Base-by-base conservation (phyloP, 306 rosid genomes). In the Astragalus membranaceus region DNA sequence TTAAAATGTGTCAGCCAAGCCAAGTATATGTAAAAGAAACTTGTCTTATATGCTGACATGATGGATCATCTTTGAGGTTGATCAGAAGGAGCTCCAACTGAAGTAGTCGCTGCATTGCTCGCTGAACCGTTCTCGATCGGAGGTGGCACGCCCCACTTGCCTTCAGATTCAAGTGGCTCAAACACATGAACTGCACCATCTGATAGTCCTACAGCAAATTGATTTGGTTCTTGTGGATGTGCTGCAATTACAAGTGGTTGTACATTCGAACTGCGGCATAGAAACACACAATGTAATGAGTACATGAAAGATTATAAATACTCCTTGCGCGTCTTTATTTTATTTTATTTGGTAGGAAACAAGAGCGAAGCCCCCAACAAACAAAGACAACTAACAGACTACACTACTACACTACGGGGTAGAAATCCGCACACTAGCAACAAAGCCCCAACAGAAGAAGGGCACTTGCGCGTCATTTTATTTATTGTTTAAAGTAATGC, bases 131-230 rank as follows among this genome's bases (percentile, higher is more conserved):
- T 94, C 77, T 94, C 98, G 26, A 58, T 76, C 0, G 97, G 95
- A 35, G 97, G 90, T 42, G 88, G 88, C 62, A 87, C 85, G 0
- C 97, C 97, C 98, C 98, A 93, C 83, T 87, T 93, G 48, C 90
- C 90, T 78, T 93, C 98, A 0, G 97, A 87, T 48, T 93, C 98
- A 4, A 88, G 92, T 10, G 98, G 98, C 76, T 93, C 98, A 48
- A 93, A 87, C 58, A 93, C 94, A 59, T 87, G 90, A 80, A 93
- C 97, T 62, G 86, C 97, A 4, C 98, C 98, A 65, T 93, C 98
- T 1, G 98, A 87, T 48, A 93, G 80, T 47, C 98, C 98, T 57
- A n/a, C n/a, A n/a, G n/a, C n/a, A n/a, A n/a, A n/a, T n/a, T n/a
- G n/a, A n/a, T n/a, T n/a, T n/a, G n/a, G n/a, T n/a, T n/a, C n/a